A percentile compares a stretch with the other conserved stretches of the same genome.
These are phyloP conservation scores for Penicillium concentricum DNA, from an alignment of 2,329 filamentous ascomycete species.

Conservation along the genomic window DNA sequence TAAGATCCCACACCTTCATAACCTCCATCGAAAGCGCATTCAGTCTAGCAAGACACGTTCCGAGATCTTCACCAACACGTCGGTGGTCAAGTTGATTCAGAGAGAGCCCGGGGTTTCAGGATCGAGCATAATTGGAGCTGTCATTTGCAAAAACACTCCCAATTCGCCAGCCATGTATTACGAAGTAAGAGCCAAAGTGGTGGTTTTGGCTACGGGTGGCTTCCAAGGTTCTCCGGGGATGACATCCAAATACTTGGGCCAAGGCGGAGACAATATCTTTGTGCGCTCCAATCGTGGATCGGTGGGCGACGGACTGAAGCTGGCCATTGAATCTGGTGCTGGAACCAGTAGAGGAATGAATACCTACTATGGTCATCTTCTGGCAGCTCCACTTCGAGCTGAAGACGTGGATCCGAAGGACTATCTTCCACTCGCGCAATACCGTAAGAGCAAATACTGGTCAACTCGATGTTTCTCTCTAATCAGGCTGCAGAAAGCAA, in stretches of 20 bases:
- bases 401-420: constrained; percentile 25
- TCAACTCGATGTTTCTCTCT: background rate
- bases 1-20: constrained; percentile 24
- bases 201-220: constrained; percentile 29
- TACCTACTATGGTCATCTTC: constrained; percentile 29
- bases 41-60: constrained; percentile 17
- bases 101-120: constrained; percentile 19
- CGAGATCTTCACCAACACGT: constrained; percentile 19
- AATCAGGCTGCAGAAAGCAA: constrained; percentile 22
- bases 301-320: constrained; percentile 26
- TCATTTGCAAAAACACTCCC: constrained; percentile 13
- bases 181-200: constrained; percentile 18
- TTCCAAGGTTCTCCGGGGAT: constrained; percentile 25
- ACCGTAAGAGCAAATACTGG: constrained; percentile 16
- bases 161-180: constrained; percentile 8
- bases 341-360: constrained; percentile 28
- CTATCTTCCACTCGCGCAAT: constrained; percentile 27
- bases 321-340: constrained; percentile 24
- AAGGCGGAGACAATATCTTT: constrained; percentile 28
- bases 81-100: constrained; percentile 25
- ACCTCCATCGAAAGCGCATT: constrained; percentile 20
- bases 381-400: constrained; percentile 24
- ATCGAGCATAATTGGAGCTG: constrained; percentile 23
- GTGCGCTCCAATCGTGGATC: constrained; percentile 27
- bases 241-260: constrained; percentile 22